These are phyloP conservation scores for Pyrrhoderma noxium DNA, from an alignment of 1,284 basidiomycete species.

Conservation along the genomic window DNA sequence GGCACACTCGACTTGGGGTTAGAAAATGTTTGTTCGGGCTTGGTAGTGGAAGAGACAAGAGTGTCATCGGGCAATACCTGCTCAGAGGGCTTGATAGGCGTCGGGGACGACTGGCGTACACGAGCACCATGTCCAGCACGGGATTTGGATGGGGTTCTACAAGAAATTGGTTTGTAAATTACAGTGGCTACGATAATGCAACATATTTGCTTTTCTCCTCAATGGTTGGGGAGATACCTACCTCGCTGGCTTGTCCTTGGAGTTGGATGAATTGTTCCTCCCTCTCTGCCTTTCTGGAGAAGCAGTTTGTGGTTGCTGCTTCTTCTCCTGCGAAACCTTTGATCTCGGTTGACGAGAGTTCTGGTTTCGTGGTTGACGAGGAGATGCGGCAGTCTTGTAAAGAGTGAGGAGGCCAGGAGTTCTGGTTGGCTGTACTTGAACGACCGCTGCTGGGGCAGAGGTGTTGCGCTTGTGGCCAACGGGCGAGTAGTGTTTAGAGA, in stretches of 20 bases:
- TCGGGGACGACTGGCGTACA: constrained; percentile 17
- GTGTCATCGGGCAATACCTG: constrained; percentile 13
- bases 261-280: constrained; percentile 4
- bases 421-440: constrained; percentile 41
- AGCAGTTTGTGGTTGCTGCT: constrained; percentile 1
- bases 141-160: constrained; percentile 15
- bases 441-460: constrained; percentile 57
- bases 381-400: constrained; percentile 42
- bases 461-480: constrained; percentile 50
- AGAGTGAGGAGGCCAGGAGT: constrained; percentile 65
- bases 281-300: constrained; percentile 14
- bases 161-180: background rate
- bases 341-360: constrained; percentile 9
- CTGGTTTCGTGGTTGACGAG: background rate
- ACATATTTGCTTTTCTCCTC: background rate
- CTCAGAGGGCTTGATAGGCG: constrained; percentile 13
- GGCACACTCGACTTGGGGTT: constrained; percentile 1
- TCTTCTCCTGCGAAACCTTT: constrained; percentile 7
- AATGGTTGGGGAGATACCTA: background rate
- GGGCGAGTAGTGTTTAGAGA: constrained; percentile 7
- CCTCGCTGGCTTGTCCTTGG: constrained; percentile 16
- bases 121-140: constrained; percentile 19
- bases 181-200: background rate
- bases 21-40: background rate
- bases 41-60: constrained; percentile 3